A percentile compares a stretch with the other conserved stretches of the same genome.
Evolutionary conservation across 202 grass and related monocot species (phyloP).

Genomic region (Eragrostis tef): DNA sequence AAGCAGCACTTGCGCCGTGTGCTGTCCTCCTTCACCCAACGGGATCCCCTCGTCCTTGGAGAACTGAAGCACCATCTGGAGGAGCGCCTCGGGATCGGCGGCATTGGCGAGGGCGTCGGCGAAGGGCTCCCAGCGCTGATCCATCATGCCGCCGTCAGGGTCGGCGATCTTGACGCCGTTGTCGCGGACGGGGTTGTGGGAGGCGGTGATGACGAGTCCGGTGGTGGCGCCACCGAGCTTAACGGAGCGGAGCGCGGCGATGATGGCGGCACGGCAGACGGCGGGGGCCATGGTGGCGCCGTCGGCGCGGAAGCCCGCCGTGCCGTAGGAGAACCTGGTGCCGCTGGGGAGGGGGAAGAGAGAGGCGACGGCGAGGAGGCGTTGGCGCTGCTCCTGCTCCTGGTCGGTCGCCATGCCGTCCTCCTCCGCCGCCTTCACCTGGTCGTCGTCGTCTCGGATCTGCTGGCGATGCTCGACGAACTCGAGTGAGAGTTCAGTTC

Average conservation of each 20-base stretch:
- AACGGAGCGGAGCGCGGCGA: conserved; percentile 73
- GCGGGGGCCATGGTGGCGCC: conserved; percentile 66
- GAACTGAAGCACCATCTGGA: conserved; percentile 81
- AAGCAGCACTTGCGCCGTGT: conserved; percentile 67
- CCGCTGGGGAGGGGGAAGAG: conserved; percentile 60
- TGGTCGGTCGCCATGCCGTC: conserved; percentile 6
- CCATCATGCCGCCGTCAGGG: conserved; percentile 84
- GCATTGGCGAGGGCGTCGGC: conserved; percentile 81
- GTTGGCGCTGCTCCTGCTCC: conserved; percentile 54
- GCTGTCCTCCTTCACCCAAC: conserved; percentile 48
- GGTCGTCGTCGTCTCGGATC: neutral
- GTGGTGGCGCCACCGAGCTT: conserved; percentile 62
- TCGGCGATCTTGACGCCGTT: conserved; percentile 95
- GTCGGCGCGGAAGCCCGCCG: conserved; percentile 76
- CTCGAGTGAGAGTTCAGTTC: neutral
- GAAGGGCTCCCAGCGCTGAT: conserved; percentile 82
- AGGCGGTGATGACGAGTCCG: conserved; percentile 83
- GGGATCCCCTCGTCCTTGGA: conserved; percentile 63
- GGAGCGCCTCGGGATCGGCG: conserved; percentile 49
- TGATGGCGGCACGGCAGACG: conserved; percentile 72
- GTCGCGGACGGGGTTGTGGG: conserved; percentile 76
- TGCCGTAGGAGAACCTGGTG: conserved; percentile 75
- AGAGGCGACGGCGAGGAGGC: conserved; percentile 60
- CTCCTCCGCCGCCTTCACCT: neutral
- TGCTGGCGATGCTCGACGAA: neutral